Conservation (phyloP, 2,329 filamentous ascomycete species). For the Cryphonectria carpinicola region DNA sequence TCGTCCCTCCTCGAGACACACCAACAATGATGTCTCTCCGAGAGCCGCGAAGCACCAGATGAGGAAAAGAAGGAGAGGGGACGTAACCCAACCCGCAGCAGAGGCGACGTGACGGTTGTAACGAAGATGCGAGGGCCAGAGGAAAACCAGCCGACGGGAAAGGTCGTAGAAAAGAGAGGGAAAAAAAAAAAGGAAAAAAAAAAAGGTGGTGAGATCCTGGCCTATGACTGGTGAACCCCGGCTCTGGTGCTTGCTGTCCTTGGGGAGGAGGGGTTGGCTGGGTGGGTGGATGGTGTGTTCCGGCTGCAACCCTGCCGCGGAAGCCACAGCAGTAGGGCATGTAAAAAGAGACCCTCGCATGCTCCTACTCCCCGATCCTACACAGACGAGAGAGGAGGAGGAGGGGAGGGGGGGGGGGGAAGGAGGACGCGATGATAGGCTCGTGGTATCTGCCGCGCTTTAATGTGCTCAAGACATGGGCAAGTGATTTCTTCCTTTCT, state of each 20-base stretch:
- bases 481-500: neutral
- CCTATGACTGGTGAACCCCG: constrained; percentile 5
- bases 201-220: neutral
- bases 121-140: neutral
- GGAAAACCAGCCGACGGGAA: neutral
- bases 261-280: neutral
- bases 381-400: neutral
- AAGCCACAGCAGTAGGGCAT: neutral
- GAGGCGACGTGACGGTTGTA: neutral
- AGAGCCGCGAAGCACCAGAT: neutral
- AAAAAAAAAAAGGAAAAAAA: neutral
- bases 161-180: neutral
- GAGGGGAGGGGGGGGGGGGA: too few relatives aligned
- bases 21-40: neutral
- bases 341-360: neutral
- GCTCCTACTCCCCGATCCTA: neutral
- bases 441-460: neutral
- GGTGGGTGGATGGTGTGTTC: neutral
- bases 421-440: neutral
- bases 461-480: neutral
- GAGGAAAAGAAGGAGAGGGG: neutral
- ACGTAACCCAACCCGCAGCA: neutral
- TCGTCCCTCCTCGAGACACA: constrained; percentile 12
- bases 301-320: neutral
- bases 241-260: neutral